Percentiles rank a stretch among this genome's conserved stretches.
phyloP scores from a whole-genome alignment of 1,284 basidiomycete genomes.

The Irpex sp. region DNA sequence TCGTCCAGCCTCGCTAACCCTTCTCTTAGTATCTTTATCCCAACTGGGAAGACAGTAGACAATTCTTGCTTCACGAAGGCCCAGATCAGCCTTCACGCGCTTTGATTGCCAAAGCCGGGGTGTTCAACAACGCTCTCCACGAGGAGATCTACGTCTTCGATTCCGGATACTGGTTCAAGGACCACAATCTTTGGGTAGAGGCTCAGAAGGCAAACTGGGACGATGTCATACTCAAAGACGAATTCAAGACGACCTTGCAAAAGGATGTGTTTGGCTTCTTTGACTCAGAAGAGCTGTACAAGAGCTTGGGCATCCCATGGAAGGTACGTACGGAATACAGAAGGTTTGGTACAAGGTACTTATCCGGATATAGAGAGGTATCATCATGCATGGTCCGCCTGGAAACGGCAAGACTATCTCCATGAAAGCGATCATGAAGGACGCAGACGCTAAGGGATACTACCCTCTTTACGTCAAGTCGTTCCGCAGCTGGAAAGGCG shows the following conservation, averaged over 20 bases:
- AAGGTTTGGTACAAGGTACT: not conserved
- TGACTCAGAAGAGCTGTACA: constrained; percentile 65
- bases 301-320: constrained; percentile 75
- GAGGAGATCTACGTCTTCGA: constrained; percentile 78
- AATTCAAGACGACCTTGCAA: constrained; percentile 63
- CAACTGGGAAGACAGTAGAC: constrained; percentile 31
- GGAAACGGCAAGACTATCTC: constrained; percentile 86
- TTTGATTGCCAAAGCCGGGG: constrained; percentile 51
- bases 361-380: constrained; percentile 48
- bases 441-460: constrained; percentile 54
- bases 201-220: constrained; percentile 74
- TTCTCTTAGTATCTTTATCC: constrained; percentile 40
- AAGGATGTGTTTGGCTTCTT: constrained; percentile 81
- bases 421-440: constrained; percentile 74
- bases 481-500: constrained; percentile 60
- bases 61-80: constrained; percentile 60
- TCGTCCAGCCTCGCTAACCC: not conserved
- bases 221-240: constrained; percentile 71
- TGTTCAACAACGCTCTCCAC: constrained; percentile 49
- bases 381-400: constrained; percentile 73
- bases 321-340: constrained; percentile 45
- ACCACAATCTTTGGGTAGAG: constrained; percentile 58
- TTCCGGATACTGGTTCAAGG: constrained; percentile 64
- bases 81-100: constrained; percentile 48
- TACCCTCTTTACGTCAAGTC: constrained; percentile 77